Evolutionary conservation across 768 basidiomycete species (phyloP).

Genomic region (Astraeus odoratus): DNA sequence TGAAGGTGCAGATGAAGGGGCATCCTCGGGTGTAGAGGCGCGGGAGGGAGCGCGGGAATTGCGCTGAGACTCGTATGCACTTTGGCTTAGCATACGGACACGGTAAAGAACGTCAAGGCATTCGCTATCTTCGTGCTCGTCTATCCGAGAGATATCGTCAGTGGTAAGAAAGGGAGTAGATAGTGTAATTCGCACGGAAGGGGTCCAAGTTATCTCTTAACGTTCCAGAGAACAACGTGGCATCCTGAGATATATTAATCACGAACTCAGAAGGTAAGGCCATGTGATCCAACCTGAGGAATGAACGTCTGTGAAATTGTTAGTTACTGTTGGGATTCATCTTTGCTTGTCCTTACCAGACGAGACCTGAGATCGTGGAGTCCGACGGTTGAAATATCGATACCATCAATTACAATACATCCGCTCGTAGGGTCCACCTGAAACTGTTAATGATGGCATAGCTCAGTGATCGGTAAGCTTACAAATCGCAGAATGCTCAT

Average conservation of each 20-base stretch:
- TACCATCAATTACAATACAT: conserved; percentile 78
- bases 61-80: conserved; percentile 39
- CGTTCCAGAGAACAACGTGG: conserved; percentile 75
- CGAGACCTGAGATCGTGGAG: conserved; percentile 76
- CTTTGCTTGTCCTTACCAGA: conserved; percentile 38
- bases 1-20: conserved; percentile 34
- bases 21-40: conserved; percentile 37
- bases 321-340: conserved; percentile 3
- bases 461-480: conserved; percentile 19
- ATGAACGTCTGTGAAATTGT: conserved; percentile 57
- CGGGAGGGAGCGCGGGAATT: conserved; percentile 45
- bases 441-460: background rate
- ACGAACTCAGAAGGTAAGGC: background rate
- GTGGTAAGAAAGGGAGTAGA: background rate
- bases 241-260: conserved; percentile 35
- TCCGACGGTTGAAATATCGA: conserved; percentile 82
- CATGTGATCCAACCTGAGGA: conserved; percentile 36
- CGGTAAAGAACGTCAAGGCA: conserved; percentile 76
- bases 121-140: conserved; percentile 72
- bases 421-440: conserved; percentile 72
- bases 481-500: conserved; percentile 83
- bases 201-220: conserved; percentile 72
- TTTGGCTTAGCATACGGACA: conserved; percentile 66
- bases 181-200: conserved; percentile 28
- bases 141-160: conserved; percentile 24